A percentile compares a stretch with the other conserved stretches of the same genome.
These are phyloP conservation scores for Warburgia ugandensis DNA, from an alignment of 164 flowering plant species.

Conservation along the genomic window DNA sequence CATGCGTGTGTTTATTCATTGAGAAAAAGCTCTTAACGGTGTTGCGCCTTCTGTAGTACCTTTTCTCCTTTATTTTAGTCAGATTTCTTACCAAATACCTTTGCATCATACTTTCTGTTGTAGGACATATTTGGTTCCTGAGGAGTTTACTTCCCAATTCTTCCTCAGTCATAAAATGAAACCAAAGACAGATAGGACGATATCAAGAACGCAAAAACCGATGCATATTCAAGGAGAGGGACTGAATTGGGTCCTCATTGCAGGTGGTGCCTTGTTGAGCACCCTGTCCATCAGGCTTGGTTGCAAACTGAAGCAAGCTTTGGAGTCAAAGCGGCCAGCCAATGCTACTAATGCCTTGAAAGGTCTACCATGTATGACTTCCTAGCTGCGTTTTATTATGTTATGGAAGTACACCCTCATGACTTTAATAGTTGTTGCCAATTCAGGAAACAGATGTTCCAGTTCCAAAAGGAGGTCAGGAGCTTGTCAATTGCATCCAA, in stretches of 20 bases:
- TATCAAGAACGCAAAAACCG: conserved; percentile 34
- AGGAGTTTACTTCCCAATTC: conserved; percentile 12
- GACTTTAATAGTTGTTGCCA: conserved; percentile 11
- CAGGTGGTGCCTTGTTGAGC: conserved; percentile 88
- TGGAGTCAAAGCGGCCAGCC: conserved; percentile 44
- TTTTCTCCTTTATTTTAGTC: background rate
- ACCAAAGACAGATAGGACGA: conserved; percentile 33
- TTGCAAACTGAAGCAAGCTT: conserved; percentile 74
- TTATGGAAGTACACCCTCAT: conserved; percentile 1
- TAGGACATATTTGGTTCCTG: conserved; percentile 30
- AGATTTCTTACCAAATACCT: background rate
- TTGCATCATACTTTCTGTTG: conserved; percentile 15
- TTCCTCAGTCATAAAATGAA: conserved; percentile 42
- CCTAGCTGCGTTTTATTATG: conserved; percentile 4
- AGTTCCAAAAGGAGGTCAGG: conserved; percentile 35
- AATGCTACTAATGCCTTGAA: conserved; percentile 27
- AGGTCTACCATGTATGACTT: conserved; percentile 29
- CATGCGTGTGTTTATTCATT: no score
- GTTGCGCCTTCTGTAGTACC: no score
- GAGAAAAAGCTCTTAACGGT: no score
- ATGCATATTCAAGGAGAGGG: conserved; percentile 46
- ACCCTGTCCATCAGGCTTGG: conserved; percentile 82
- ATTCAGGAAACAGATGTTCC: conserved; percentile 46
- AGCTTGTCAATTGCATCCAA: conserved; percentile 37
- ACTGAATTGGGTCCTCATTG: conserved; percentile 82